Conservation (phyloP, 2,329 filamentous ascomycete species). For the Penicillium sp. region DNA sequence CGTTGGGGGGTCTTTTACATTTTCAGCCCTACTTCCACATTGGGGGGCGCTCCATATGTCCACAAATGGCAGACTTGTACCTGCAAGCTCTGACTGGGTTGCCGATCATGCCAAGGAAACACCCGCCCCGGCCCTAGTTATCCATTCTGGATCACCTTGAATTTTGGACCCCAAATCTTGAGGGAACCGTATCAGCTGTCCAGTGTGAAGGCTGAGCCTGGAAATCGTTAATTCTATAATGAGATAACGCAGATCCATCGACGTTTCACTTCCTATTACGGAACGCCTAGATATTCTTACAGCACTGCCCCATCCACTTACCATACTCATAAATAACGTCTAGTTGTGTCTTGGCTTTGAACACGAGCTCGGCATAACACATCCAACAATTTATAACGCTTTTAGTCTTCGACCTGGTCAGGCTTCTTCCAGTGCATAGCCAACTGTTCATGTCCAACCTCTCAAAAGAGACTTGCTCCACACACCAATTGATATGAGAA, state of each 20-base stretch:
- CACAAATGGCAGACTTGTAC: background rate
- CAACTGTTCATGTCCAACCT: background rate
- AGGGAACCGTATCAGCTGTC: background rate
- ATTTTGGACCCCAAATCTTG: constrained; percentile 4
- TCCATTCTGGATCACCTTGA: constrained; percentile 16
- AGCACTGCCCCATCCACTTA: constrained; percentile 20
- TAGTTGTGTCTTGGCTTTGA: background rate
- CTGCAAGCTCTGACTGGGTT: constrained; percentile 1
- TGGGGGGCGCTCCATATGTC: background rate
- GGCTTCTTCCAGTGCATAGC: background rate
- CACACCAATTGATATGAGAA: constrained; percentile 13
- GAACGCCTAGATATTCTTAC: constrained; percentile 15
- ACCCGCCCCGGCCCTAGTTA: background rate
- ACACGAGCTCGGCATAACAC: constrained; percentile 3
- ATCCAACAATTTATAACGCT: constrained; percentile 9
- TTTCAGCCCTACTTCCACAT: constrained; percentile 8
- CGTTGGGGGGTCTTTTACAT: background rate
- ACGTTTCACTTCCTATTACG: constrained; percentile 9
- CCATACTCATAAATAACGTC: constrained; percentile 2
- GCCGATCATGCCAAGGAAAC: constrained; percentile 13
- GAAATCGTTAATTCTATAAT: background rate
- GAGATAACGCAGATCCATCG: constrained; percentile 18
- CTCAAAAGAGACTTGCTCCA: constrained; percentile 1
- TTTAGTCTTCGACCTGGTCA: background rate
- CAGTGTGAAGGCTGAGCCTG: constrained; percentile 4